phyloP scores from a whole-genome alignment of 768 basidiomycete genomes.

The Mycena floridula region DNA sequence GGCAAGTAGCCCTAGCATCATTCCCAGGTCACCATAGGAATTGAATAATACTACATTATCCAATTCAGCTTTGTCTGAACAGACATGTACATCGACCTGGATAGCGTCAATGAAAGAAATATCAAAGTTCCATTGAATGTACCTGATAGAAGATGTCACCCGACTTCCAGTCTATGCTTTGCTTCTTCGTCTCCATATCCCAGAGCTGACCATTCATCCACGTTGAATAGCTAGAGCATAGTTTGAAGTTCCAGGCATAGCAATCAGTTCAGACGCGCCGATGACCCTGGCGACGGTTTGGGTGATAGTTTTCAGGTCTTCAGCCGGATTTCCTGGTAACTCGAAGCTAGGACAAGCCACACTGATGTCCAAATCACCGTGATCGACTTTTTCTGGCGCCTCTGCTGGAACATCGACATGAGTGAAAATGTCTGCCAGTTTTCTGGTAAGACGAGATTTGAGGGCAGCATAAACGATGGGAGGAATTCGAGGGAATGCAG shows the following conservation, averaged over 20 bases:
- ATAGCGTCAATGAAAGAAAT: background rate
- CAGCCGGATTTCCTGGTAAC: conserved; percentile 7
- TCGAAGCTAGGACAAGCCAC: conserved; percentile 41
- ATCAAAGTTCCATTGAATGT: background rate
- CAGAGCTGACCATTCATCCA: conserved; percentile 34
- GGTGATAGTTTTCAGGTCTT: conserved; percentile 26
- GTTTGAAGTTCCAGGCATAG: conserved; percentile 50
- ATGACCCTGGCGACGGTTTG: conserved; percentile 32
- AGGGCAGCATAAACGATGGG: conserved; percentile 43
- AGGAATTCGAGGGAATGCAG: conserved; percentile 58
- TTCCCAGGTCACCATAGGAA: conserved; percentile 67
- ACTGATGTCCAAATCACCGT: conserved; percentile 68
- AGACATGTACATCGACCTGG: conserved; percentile 62
- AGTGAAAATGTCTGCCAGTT: conserved; percentile 39
- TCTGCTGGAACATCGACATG: conserved; percentile 52
- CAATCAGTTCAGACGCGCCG: conserved; percentile 40
- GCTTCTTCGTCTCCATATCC: conserved; percentile 23
- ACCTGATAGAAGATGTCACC: conserved; percentile 38
- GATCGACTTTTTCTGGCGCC: conserved; percentile 57
- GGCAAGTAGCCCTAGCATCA: conserved; percentile 57
- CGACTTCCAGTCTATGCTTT: conserved; percentile 11
- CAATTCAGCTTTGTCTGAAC: conserved; percentile 41
- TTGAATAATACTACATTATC: conserved; percentile 49
- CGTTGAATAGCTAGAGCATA: conserved; percentile 45
- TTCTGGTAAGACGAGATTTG: conserved; percentile 37